These are phyloP conservation scores for Plasmodium yoelii DNA, from an alignment of 169 alveolate genomes.

Conservation along the genomic window DNA sequence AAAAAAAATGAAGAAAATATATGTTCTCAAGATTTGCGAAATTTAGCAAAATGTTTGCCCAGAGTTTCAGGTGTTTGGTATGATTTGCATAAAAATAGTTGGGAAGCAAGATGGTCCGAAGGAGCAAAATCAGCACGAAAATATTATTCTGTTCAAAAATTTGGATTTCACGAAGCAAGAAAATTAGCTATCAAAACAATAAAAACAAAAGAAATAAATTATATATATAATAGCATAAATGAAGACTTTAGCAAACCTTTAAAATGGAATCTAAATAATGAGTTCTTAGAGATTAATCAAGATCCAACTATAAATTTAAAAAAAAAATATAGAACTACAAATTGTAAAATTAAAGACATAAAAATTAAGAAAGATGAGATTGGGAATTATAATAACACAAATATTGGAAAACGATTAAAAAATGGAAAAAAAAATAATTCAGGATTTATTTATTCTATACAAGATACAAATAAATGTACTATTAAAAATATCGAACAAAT, in stretches of 20 bases:
- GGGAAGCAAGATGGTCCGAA: constrained; percentile 88
- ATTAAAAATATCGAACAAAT: background rate
- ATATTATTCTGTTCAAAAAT: constrained; percentile 85
- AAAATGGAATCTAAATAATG: constrained; percentile 51
- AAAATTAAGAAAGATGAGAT: constrained; percentile 28
- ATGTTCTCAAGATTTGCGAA: constrained; percentile 82
- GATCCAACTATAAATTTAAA: constrained; percentile 61
- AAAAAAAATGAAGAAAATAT: constrained; percentile 44
- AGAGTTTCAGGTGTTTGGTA: constrained; percentile 86
- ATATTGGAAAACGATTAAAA: constrained; percentile 2
- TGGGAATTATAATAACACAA: background rate
- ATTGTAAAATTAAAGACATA: constrained; percentile 37
- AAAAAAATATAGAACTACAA: constrained; percentile 49
- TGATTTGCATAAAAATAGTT: constrained; percentile 85
- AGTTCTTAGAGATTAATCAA: constrained; percentile 49
- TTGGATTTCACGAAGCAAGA: constrained; percentile 87
- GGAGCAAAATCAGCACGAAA: constrained; percentile 84
- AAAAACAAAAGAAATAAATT: constrained; percentile 72
- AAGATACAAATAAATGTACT: background rate
- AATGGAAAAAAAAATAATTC: constrained; percentile 7
- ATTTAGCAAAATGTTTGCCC: constrained; percentile 85
- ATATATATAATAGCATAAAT: constrained; percentile 52
- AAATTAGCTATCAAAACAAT: constrained; percentile 84
- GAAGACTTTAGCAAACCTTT: constrained; percentile 47
- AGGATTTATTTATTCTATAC: background rate